These are phyloP conservation scores for Phytophthora pisi DNA, from an alignment of 352 stramenopile genomes.

Conservation along the genomic window DNA sequence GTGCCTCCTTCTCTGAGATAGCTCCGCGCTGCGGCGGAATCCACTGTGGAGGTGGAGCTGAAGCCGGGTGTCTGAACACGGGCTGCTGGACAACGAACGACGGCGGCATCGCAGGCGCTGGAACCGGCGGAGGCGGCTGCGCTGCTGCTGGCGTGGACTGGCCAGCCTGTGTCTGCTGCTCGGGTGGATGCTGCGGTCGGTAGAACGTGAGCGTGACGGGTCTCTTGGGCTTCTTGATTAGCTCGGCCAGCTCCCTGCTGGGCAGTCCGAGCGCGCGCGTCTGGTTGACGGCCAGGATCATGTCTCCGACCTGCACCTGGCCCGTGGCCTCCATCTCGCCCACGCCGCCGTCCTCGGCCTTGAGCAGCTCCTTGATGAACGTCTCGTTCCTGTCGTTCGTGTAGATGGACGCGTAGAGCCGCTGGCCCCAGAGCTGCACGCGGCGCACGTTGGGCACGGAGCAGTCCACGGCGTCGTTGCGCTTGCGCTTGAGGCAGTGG, in stretches of 20 bases:
- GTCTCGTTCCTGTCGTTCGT: constrained; percentile 54
- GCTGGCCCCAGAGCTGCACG: constrained; percentile 61
- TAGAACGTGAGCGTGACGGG: constrained; percentile 59
- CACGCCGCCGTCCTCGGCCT: constrained; percentile 43
- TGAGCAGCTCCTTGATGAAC: constrained; percentile 58
- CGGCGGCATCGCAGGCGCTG: constrained; percentile 3
- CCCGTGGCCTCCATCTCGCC: constrained; percentile 72
- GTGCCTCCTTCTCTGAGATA: constrained; percentile 3
- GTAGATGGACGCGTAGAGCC: constrained; percentile 75
- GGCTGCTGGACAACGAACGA: constrained; percentile 16
- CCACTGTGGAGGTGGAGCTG: constrained; percentile 17
- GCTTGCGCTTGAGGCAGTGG: constrained; percentile 50
- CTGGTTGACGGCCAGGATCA: constrained; percentile 58
- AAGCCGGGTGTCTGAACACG: constrained; percentile 2
- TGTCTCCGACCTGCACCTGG: constrained; percentile 54
- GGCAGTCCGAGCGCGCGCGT: constrained; percentile 37
- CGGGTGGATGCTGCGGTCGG: constrained; percentile 13
- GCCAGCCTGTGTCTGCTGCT: neutral
- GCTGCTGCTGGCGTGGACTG: neutral
- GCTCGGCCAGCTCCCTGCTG: constrained; percentile 49
- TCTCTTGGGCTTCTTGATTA: constrained; percentile 51
- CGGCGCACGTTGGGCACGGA: constrained; percentile 12
- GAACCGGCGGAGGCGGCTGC: constrained; percentile 7
- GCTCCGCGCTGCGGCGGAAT: constrained; percentile 5
- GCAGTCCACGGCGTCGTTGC: constrained; percentile 26